Conservation (phyloP, 768 basidiomycete genomes). For the Phylloporus scabripes region DNA sequence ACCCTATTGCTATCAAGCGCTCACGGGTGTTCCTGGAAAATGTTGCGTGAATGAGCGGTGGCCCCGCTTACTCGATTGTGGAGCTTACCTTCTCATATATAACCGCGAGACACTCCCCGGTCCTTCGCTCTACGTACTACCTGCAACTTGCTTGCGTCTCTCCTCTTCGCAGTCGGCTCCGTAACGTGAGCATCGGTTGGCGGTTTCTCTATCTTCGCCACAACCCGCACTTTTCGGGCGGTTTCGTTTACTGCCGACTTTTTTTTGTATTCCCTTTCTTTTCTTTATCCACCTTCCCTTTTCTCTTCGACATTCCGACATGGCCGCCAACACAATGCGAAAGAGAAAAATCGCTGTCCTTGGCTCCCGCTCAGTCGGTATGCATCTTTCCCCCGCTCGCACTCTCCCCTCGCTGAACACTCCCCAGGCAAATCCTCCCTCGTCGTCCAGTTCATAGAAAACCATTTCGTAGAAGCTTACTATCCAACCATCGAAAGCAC, state of each 20-base stretch:
- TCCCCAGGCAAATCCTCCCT: slow-evolving; percentile 89
- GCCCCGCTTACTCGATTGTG: slow-evolving; percentile 20
- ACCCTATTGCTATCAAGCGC: slow-evolving; percentile 5
- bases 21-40: slow-evolving; percentile 15
- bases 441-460: slow-evolving; percentile 89
- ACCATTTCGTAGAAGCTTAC: slow-evolving; percentile 87
- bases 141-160: background rate
- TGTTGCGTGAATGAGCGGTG: slow-evolving; percentile 13
- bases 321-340: slow-evolving; percentile 45
- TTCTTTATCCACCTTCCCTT: slow-evolving; percentile 2
- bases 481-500: slow-evolving; percentile 94
- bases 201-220: slow-evolving; percentile 18
- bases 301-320: slow-evolving; percentile 12
- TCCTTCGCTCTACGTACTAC: background rate
- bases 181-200: slow-evolving; percentile 18
- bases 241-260: slow-evolving; percentile 9
- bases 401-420: slow-evolving; percentile 14
- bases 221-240: slow-evolving; percentile 17
- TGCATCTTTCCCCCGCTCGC: slow-evolving; percentile 22
- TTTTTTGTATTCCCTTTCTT: slow-evolving; percentile 13
- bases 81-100: slow-evolving; percentile 8
- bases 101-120: slow-evolving; percentile 11
- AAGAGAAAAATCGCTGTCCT: slow-evolving; percentile 88
- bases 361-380: slow-evolving; percentile 85
- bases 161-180: slow-evolving; percentile 22